Evolutionary conservation across 495 filamentous ascomycete species (phyloP), one percentile per base, ranked within the genome.

Genomic region (Beverwykella pulmonaria): DNA sequence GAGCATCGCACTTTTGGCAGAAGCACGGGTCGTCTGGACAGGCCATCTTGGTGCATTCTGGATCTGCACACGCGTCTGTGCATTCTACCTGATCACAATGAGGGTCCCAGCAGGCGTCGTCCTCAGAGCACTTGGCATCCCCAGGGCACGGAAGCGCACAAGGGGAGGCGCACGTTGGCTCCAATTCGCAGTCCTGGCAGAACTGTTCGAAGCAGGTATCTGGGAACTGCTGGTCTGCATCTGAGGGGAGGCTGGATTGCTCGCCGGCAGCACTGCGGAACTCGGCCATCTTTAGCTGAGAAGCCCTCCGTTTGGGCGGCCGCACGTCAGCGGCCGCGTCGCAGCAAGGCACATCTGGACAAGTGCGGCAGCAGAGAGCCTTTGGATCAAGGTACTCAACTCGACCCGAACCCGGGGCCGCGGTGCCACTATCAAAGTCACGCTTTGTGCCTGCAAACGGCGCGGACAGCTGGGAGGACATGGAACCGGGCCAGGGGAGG

Each of bases 131-230:
- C 32, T 48, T 46, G 36, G 7, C 44, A n/a, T 68, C 61, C 1
- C 65, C 69, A 25, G 65, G 48, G 23, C 69, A 72, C 8, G 69
- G 69, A 34, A 63, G 58, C n/a, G 63, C 22, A 46, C 69, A 72
- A 0, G 59, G 27, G 17, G 32, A 19, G 1, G 39, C 32, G 58
- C 69, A 72, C 17, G 47, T 47, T 0, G 47, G 27, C 47, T 65
- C 57, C 17, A 64, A 39, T 34, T 65, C 61, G 57, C 65, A 68
- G 15, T 36, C 69, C 30, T 68, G 50, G 49, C 69, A 72, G 61
- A 67, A 59, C 19, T 53, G 14, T 17, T 52, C 48, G 49, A 69
- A 68, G 50, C 68, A 67, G 25, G 46, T 56, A 46, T 71, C 63
- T 22, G 36, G 53, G 52, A 63, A 63, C 44, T 61, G 50, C 22